Evolutionary conservation across 129 eudicot species (phyloP).

Genomic region (Lactuca saligna): DNA sequence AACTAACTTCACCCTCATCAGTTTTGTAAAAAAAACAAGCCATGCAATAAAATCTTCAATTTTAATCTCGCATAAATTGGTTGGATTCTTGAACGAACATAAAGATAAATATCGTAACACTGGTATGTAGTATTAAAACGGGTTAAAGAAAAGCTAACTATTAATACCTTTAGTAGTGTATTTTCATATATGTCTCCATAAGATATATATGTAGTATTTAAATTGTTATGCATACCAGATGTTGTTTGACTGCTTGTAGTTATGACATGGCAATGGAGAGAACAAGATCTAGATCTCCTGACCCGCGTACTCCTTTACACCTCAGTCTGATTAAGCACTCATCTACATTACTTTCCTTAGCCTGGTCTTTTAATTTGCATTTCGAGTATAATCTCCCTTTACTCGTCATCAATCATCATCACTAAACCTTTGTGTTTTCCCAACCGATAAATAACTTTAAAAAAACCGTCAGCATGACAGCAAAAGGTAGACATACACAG

Average conservation of each 20-base stretch:
- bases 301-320: not conserved
- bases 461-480: conserved; percentile 20
- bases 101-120: too few relatives aligned
- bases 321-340: conserved; percentile 13
- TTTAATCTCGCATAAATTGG: too few relatives aligned
- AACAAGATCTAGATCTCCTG: not conserved
- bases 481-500: not conserved
- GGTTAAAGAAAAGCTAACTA: not conserved
- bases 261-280: not conserved
- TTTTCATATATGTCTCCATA: not conserved
- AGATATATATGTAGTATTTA: not conserved
- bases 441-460: conserved; percentile 10
- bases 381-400: not conserved
- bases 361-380: not conserved
- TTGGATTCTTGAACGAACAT: too few relatives aligned
- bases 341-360: conserved; percentile 9
- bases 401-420: not conserved
- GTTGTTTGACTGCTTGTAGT: not conserved
- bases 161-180: too few relatives aligned
- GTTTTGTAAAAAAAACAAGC: too few relatives aligned
- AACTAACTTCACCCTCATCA: too few relatives aligned
- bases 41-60: too few relatives aligned
- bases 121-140: not conserved
- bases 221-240: not conserved
- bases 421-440: not conserved